Evolutionary conservation across 2,329 filamentous ascomycete species (phyloP), one percentile per base, ranked within the genome.

Genomic region (Oidium heveae): DNA sequence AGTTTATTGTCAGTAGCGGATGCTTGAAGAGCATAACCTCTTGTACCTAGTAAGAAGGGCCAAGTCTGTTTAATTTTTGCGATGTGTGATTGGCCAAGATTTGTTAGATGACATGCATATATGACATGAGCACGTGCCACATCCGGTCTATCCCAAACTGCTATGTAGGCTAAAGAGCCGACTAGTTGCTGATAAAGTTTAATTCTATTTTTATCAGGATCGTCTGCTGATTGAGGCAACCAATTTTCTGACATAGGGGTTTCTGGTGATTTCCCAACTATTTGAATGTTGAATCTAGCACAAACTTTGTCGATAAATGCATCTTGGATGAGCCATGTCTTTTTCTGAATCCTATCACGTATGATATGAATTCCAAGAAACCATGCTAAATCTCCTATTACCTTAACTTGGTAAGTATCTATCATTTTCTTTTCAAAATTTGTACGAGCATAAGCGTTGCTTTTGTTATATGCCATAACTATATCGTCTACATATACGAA

Each of bases 111-210:
- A 39, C 34, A 52, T 41, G 50, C 50, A 28, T 41, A n/a, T 36
- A 52, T 10, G 1, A 52, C 36, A 20, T 52, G 50, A 13, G 50
- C 7, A 13, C 50, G 36, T 13, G 34, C 50, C 13, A 52, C 33
- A 52, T 52, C 50, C 15, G 36, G 50, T 24, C 50, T 52, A 39
- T n/a, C 18, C 50, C 50, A 52, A 41, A 52, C 50, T 6, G 50
- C 36, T 28, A 52, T 41, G 33, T 52, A 41, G 2, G 36, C 43
- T 6, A 47, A 7, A 6, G 43, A 47, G 18, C 43, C 43, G 12
- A 47, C 34, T 8, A 52, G 28, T 34, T 32, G 22, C 18, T 34
- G 28, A 32, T 50, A 34, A 15, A 22, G 47, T 24, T 22, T 47
- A 13, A 1, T 8, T 8, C 28, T 32, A 16, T 8, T 9, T 16